phyloP scores from a whole-genome alignment of 768 basidiomycete species.

The Piloderma croceum region DNA sequence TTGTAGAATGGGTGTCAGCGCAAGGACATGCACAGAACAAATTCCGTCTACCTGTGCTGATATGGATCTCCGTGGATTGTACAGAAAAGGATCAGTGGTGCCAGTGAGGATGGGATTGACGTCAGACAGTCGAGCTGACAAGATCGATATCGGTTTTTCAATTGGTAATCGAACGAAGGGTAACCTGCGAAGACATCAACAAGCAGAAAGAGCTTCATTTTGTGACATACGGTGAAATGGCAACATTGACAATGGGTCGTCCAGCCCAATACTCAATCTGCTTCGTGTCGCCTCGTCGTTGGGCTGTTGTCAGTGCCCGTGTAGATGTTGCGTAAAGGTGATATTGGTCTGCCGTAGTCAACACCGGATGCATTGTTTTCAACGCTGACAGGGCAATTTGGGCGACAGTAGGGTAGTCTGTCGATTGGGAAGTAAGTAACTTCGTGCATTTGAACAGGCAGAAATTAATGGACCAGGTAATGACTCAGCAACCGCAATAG shows the following conservation, averaged over 20 bases:
- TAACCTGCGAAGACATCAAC: conserved; percentile 39
- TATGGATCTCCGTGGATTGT: conserved; percentile 74
- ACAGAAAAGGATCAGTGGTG: conserved; percentile 77
- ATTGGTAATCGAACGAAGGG: conserved; percentile 65
- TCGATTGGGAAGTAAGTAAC: conserved; percentile 3
- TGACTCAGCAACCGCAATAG: conserved; percentile 85
- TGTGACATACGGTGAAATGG: conserved; percentile 62
- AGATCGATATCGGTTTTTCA: conserved; percentile 61
- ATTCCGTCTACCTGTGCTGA: conserved; percentile 47
- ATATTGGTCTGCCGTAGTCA: conserved; percentile 74
- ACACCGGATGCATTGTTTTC: conserved; percentile 60
- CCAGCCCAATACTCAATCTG: conserved; percentile 85
- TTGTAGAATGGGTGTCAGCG: conserved; percentile 15
- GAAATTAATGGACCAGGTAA: conserved; percentile 62
- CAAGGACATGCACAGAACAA: conserved; percentile 2
- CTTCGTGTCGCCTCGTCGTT: conserved; percentile 69
- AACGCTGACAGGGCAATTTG: conserved; percentile 88
- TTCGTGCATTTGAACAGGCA: conserved; percentile 1
- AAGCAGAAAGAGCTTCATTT: conserved; percentile 2
- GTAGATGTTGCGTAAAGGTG: conserved; percentile 69
- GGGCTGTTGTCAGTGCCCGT: conserved; percentile 67
- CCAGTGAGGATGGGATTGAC: conserved; percentile 49
- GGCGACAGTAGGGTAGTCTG: conserved; percentile 82
- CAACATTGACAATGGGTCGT: conserved; percentile 71
- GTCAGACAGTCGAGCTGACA: conserved; percentile 37